Evolutionary conservation across 257 asterid species (phyloP), one percentile per base, ranked within the genome.

Genomic region (Solanum chilense): DNA sequence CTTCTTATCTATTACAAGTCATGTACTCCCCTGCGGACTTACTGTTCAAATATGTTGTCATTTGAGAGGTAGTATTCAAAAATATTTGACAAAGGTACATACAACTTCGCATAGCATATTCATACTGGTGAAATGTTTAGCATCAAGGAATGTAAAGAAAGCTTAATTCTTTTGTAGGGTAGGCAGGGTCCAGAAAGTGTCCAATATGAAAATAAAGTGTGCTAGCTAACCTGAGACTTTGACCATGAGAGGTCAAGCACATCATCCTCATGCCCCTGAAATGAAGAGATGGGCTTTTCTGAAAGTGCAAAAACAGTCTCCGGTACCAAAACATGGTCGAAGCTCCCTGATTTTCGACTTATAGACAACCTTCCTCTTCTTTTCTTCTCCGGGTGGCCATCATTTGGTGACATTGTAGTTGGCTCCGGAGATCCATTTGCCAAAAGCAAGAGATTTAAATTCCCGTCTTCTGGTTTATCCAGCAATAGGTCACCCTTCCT

Each of bases 191-290:
- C 83, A 49, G 58, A 86, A 58, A 16, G 68, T 47, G 68, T 31
- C 66, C 81, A 58, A 86, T 87, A 74, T 39, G 68, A 31, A 75
- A 84, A 78, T 44, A 31, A 82, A 82, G 69, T 77, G 75, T 20
- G 89, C 77, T 64, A 88, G 83, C 96, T 91, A 87, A 97, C 99
- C 96, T 95, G 98, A 89, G 98, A 96, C 91, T 97, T 97, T 90
- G 99, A 97, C 99, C 99, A 97, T 21, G 99, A 97, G 85, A 97
- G 95, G 91, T 97, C 98, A 88, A 97, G 93, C 71, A 97, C 98
- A 88, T 93, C 99, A 90, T 93, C 95, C 86, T 88, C 86, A 91
- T 97, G 99, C 83, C 99, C 99, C 88, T 90, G 92, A 85, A 97
- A 94, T 87, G 99, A 96, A 90, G 98, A 92, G 20, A 91, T 85